Percentiles rank a stretch among this genome's conserved stretches.
Conservation (phyloP, 1,139 yeast species). For the Torulaspora pretoriensis region DNA sequence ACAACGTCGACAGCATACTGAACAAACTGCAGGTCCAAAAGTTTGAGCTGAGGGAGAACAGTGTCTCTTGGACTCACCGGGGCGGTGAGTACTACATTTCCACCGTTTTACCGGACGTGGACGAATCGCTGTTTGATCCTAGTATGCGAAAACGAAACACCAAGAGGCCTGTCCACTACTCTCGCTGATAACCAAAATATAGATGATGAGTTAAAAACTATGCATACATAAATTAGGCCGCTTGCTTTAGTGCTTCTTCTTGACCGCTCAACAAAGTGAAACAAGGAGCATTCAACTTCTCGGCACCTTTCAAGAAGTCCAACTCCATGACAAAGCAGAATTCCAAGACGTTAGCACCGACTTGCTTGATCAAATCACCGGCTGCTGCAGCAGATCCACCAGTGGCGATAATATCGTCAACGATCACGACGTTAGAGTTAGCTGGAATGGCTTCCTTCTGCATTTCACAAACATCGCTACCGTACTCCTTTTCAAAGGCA, state of each 20-base stretch:
- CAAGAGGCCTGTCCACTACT: slow-evolving; percentile 25
- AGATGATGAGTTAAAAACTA: not conserved
- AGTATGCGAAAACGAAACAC: slow-evolving; percentile 26
- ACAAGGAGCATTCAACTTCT: slow-evolving; percentile 76
- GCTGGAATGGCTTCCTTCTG: slow-evolving; percentile 77
- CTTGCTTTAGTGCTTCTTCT: slow-evolving; percentile 42
- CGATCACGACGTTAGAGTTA: slow-evolving; percentile 77
- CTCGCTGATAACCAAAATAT: slow-evolving; percentile 16
- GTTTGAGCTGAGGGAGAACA: slow-evolving; percentile 59
- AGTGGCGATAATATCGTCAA: slow-evolving; percentile 96
- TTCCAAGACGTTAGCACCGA: slow-evolving; percentile 69
- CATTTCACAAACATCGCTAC: slow-evolving; percentile 82
- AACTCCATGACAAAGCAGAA: slow-evolving; percentile 89
- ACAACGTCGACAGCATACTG: slow-evolving; percentile 54
- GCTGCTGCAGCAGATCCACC: slow-evolving; percentile 97
- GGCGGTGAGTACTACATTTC: slow-evolving; percentile 73
- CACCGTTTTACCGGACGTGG: slow-evolving; percentile 52
- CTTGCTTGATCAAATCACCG: slow-evolving; percentile 68
- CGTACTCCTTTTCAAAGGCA: slow-evolving; percentile 85
- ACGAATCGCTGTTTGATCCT: slow-evolving; percentile 39
- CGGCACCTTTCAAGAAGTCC: slow-evolving; percentile 92
- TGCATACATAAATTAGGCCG: slow-evolving; percentile 4
- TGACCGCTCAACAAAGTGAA: slow-evolving; percentile 87
- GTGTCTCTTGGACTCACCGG: slow-evolving; percentile 88
- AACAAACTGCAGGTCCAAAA: slow-evolving; percentile 64